phyloP scores from a whole-genome alignment of 2,329 filamentous ascomycete genomes.

The Diaporthe eres region DNA sequence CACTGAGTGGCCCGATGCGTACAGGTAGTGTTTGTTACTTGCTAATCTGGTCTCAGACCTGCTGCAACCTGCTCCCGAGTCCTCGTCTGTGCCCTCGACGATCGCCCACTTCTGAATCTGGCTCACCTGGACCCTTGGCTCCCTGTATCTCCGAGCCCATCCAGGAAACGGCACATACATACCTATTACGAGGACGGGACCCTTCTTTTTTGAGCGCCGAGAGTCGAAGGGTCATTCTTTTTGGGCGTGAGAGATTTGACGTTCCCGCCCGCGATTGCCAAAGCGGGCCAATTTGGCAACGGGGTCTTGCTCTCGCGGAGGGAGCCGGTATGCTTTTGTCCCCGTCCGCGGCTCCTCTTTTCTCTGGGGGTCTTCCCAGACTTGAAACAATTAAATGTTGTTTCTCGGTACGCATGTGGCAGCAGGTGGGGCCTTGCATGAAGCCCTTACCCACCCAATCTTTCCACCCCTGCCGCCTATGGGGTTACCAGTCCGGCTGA shows the following conservation, averaged over 20 bases:
- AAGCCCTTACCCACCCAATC: constrained; percentile 35
- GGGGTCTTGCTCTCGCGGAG: constrained; percentile 10
- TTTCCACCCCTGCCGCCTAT: not conserved
- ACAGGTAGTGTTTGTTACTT: not conserved
- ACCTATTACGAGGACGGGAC: not conserved
- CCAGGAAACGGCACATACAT: not conserved
- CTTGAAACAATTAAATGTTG: constrained; percentile 41
- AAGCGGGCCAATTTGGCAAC: constrained; percentile 2
- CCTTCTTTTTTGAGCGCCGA: not conserved
- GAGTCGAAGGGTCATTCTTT: not conserved
- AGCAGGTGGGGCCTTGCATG: constrained; percentile 35
- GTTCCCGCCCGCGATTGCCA: constrained; percentile 13
- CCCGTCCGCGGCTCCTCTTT: constrained; percentile 38
- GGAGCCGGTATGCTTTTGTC: constrained; percentile 21
- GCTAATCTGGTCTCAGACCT: constrained; percentile 14
- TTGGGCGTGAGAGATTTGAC: constrained; percentile 15
- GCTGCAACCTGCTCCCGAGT: constrained; percentile 16
- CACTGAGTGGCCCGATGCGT: not conserved
- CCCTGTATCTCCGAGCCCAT: constrained; percentile 20
- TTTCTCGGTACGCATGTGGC: constrained; percentile 35
- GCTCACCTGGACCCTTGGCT: not conserved
- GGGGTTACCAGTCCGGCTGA: too few species aligned
- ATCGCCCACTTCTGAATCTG: constrained; percentile 20
- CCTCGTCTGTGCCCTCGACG: not conserved
- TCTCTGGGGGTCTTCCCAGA: constrained; percentile 13